Base-by-base conservation (phyloP, 306 rosid species). In the Vigna radiata region DNA sequence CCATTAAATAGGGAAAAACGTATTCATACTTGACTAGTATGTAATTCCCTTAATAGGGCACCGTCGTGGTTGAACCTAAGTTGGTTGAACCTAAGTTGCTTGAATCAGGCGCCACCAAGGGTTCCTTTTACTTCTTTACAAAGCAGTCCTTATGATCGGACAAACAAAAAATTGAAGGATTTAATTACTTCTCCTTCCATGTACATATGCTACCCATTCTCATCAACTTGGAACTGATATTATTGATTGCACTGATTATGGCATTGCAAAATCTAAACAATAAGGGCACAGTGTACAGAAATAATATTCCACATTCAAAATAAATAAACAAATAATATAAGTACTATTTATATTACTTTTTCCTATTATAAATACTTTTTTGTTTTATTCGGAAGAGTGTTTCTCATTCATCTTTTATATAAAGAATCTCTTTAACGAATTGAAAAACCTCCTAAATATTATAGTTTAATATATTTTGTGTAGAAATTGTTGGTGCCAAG, bases 201-300 rank as follows among this genome's bases (percentile, higher is more conserved):
- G 23, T 53, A 2, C 23, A 5, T 50, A 18, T 53, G 59, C 6
- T 53, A 53, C 19, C 29, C 27, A 53, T 53, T 53, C 59, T 53
- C 29, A 53, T 53, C 59, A 23, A 11, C 58, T 49, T 59, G 60
- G 71, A 77, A 72, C 33, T 48, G 29, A 72, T 37, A 63, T n/a
- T 62, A 49, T 36, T 65, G 36, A 77, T 33, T 72, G 66, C 69
- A 52, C 25, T 15, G 43, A 81, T 37, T 18, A 47, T 69, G 54
- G 21, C 29, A 19, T 82, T 31, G 52, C 27, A 63, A 53, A 79
- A 25, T 37, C 68, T 55, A 63, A 43, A 46, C 54, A 62, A 37
- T 31, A 61, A 31, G 67, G 44, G 46, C 43, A 29, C 7, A 15
- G 13, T 21, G 46, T n/a, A 37, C 60, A 53, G 21, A 33, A 16